Conservation (phyloP, 2,329 filamentous ascomycete species). For the Aspergillus costaricaensis region DNA sequence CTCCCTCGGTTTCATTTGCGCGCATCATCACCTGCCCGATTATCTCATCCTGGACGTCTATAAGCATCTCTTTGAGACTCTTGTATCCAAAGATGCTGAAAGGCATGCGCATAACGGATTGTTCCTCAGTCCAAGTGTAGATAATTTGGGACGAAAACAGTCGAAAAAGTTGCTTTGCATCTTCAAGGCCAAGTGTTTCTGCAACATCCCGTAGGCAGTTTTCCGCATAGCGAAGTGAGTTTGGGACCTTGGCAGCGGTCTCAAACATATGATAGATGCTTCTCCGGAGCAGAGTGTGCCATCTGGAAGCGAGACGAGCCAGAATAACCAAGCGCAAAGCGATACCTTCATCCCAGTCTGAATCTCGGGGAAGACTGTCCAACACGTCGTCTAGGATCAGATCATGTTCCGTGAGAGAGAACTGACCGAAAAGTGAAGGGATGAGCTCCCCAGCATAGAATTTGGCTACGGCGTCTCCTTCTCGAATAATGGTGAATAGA, state of each 20-base stretch:
- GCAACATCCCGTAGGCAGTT: constrained; percentile 71
- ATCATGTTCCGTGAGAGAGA: constrained; percentile 80
- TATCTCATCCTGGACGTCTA: constrained; percentile 72
- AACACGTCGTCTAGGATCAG: constrained; percentile 81
- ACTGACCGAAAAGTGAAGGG: constrained; percentile 75
- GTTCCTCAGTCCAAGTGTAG: constrained; percentile 80
- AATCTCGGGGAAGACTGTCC: constrained; percentile 72
- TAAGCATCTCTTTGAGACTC: constrained; percentile 67
- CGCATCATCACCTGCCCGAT: constrained; percentile 82
- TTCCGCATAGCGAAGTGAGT: constrained; percentile 69
- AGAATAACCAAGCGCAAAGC: constrained; percentile 78
- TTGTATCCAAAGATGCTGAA: constrained; percentile 81
- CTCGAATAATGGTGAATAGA: constrained; percentile 70
- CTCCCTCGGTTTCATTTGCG: constrained; percentile 64
- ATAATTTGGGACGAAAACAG: constrained; percentile 87
- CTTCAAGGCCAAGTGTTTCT: constrained; percentile 62
- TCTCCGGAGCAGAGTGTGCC: constrained; percentile 81
- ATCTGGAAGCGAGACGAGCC: constrained; percentile 73
- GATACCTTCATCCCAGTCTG: constrained; percentile 75
- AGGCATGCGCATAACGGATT: constrained; percentile 71
- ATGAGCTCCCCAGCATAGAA: constrained; percentile 71
- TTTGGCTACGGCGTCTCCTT: constrained; percentile 70
- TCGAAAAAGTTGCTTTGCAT: constrained; percentile 71
- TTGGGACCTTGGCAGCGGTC: constrained; percentile 71
- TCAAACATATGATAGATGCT: constrained; percentile 96